Conservation (phyloP, 768 basidiomycete genomes). For the Lyophyllum shimeji region DNA sequence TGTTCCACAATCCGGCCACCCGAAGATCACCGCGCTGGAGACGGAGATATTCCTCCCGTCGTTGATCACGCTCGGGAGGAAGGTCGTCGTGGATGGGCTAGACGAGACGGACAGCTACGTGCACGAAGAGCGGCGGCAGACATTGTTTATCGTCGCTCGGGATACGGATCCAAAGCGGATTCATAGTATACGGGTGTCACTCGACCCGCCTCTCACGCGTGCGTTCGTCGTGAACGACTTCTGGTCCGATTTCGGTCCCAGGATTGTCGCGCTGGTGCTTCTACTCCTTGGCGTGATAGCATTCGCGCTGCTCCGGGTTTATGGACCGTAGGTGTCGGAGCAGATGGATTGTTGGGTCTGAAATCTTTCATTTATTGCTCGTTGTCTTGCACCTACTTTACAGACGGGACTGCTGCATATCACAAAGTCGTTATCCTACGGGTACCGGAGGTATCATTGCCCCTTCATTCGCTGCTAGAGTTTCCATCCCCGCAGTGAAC, state of each 20-base stretch:
- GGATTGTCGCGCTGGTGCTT: slow-evolving; percentile 19
- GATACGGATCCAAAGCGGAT: slow-evolving; percentile 42
- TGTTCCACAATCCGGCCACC: slow-evolving; percentile 41
- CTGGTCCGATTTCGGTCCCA: slow-evolving; percentile 54
- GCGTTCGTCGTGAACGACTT: slow-evolving; percentile 61
- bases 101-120: slow-evolving; percentile 45
- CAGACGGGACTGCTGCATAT: background rate
- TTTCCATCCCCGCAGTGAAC: background rate
- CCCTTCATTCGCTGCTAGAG: background rate
- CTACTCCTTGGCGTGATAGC: slow-evolving; percentile 20
- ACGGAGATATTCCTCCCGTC: slow-evolving; percentile 86
- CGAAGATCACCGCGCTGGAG: slow-evolving; percentile 48
- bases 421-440: no score
- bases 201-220: slow-evolving; percentile 52
- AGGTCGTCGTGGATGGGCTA: slow-evolving; percentile 59
- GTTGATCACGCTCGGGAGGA: slow-evolving; percentile 53
- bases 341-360: background rate
- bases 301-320: background rate
- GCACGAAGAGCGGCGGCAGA: slow-evolving; percentile 70
- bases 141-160: slow-evolving; percentile 61
- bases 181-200: slow-evolving; percentile 52
- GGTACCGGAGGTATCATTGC: no score
- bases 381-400: background rate
- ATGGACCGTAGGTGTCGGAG: slow-evolving; percentile 1
- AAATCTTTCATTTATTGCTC: background rate